Base-by-base conservation (phyloP, 164 flowering plant genomes). In the Tinospora cordifolia region DNA sequence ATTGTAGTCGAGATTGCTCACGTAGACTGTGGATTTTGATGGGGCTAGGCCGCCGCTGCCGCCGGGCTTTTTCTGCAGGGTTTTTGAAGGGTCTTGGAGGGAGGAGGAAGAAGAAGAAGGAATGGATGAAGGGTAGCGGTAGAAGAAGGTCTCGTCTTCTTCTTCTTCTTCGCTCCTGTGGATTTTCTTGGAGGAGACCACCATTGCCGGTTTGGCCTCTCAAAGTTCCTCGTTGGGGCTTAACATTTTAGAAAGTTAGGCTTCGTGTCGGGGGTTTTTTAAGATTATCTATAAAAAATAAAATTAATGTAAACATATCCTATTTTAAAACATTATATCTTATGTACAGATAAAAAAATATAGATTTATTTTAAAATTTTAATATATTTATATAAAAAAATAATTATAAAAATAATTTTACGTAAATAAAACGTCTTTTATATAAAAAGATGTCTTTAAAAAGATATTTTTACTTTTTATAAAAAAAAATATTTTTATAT, bases 1-100 rank as follows among this genome's bases (percentile, higher is more conserved):
- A 69, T 75, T 70, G 84, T 76, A 93, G 76, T 90, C 96, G 30
- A 93, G 82, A 70, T 93, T 93, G 72, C 88, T 79, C 22, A 90
- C 84, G 83, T 93, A 93, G 38, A 93, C 83, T 2, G 98, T 93
- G 13, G 98, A 93, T 75, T 93, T 93, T 7, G 98, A 93, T 0
- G 98, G 98, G 40, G 90, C 98, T 24, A 93, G 72, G 22, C 93
- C 87, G 0, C 91, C 94, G 70, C 93, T 87, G 65, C 87, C 89
- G 72, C 68, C 38, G 68, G 82, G 71, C 69, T 25, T 63, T 71
- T 25, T 63, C n/a, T 19, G 58, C 21, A 46, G 6, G 68, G 75
- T 0, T n/a, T 65, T 70, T 58, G 60, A 9, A 59, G 34, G 3
- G 19, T 60, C 7, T 62, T 64, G 64, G 26, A 7, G 40, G 19